Evolutionary conservation across 2,329 filamentous ascomycete species (phyloP).

Genomic region (Trichoderma cornu-damae): DNA sequence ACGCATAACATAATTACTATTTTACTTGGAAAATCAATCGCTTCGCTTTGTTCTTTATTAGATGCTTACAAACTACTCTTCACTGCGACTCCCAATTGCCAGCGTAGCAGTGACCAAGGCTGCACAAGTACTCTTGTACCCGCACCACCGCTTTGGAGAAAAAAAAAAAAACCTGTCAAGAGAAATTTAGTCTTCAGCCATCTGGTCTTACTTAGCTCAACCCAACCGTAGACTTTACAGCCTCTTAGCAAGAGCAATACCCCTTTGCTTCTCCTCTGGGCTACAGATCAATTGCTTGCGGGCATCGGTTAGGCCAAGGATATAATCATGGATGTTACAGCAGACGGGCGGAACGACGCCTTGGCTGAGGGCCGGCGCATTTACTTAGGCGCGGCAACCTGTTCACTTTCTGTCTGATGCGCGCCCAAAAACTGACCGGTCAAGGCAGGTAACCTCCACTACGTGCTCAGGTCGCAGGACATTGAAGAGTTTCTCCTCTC

Average conservation of each 20-base stretch:
- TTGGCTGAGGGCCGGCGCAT: slow-evolving; percentile 42
- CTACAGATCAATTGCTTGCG: neutral
- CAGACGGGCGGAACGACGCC: slow-evolving; percentile 21
- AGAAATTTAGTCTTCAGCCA: slow-evolving; percentile 11
- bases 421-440: slow-evolving; percentile 6
- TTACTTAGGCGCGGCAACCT: slow-evolving; percentile 45
- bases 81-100: neutral
- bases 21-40: too few relatives aligned
- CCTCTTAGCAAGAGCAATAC: neutral
- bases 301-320: neutral
- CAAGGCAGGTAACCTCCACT: slow-evolving; percentile 46
- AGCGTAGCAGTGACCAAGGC: neutral
- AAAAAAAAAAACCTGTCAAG: slow-evolving; percentile 6
- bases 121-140: slow-evolving; percentile 15
- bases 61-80: neutral
- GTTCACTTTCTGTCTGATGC: neutral
- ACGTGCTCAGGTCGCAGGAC: slow-evolving; percentile 51
- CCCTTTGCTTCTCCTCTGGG: neutral
- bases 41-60: too few relatives aligned
- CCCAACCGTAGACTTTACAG: slow-evolving; percentile 7
- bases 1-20: neutral
- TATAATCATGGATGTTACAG: slow-evolving; percentile 1
- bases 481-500: slow-evolving; percentile 54
- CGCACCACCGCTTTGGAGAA: slow-evolving; percentile 4
- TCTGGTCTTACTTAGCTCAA: slow-evolving; percentile 6